These are phyloP conservation scores for Salvia miltiorrhiza DNA, from an alignment of 257 asterid genomes.

Conservation along the genomic window DNA sequence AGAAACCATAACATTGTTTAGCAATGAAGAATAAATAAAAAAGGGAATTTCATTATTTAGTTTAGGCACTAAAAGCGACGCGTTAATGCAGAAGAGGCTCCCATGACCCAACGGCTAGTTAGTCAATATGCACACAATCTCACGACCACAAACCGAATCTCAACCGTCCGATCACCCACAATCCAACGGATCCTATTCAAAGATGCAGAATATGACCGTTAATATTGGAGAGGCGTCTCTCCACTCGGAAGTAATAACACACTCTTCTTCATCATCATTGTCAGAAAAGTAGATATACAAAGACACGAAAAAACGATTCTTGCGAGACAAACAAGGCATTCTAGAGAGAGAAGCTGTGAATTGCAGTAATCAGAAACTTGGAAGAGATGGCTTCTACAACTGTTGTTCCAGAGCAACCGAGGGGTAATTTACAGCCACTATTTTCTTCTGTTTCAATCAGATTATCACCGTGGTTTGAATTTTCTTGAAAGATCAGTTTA, in stretches of 20 bases:
- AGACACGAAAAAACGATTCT: background rate
- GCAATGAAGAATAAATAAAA: too few species aligned
- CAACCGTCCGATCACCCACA: constrained; percentile 18
- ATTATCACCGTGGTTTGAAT: background rate
- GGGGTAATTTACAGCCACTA: constrained; percentile 24
- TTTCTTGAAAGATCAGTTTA: background rate
- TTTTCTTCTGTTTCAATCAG: background rate
- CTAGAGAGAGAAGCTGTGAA: constrained; percentile 4
- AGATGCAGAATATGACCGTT: constrained; percentile 55
- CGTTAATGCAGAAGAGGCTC: constrained; percentile 12
- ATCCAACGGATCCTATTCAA: constrained; percentile 43
- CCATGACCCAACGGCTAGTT: constrained; percentile 43
- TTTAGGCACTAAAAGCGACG: background rate
- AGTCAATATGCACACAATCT: constrained; percentile 19
- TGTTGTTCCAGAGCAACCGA: constrained; percentile 41
- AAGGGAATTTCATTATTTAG: background rate
- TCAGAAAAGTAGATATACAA: background rate
- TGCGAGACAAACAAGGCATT: background rate
- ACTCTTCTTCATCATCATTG: background rate
- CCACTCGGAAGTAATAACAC: constrained; percentile 20
- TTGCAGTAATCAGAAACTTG: constrained; percentile 31
- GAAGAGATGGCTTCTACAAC: constrained; percentile 44
- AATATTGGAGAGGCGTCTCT: constrained; percentile 23
- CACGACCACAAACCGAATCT: background rate
- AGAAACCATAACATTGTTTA: too few species aligned